Evolutionary conservation across 768 basidiomycete genomes (phyloP).

Genomic region (Paxillus ammoniavirescens): DNA sequence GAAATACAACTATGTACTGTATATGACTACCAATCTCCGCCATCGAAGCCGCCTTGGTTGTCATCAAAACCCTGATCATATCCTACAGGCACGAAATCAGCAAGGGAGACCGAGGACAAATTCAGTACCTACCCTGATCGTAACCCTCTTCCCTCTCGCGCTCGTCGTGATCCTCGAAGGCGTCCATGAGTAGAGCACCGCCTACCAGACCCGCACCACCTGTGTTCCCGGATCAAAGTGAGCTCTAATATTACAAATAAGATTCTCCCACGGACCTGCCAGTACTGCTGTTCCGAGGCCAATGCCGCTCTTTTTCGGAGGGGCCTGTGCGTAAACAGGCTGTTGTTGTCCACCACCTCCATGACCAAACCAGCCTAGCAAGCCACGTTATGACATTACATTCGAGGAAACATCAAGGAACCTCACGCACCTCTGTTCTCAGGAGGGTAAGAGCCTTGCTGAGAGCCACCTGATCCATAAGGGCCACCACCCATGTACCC

Average conservation of each 20-base stretch:
- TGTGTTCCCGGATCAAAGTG: conserved; percentile 16
- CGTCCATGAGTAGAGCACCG: conserved; percentile 54
- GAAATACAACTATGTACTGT: not conserved
- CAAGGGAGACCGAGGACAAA: conserved; percentile 2
- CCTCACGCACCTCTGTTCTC: conserved; percentile 23
- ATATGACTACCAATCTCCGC: conserved; percentile 11
- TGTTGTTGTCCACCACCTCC: conserved; percentile 26
- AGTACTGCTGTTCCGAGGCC: conserved; percentile 49
- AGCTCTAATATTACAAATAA: not conserved
- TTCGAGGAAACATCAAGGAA: not conserved
- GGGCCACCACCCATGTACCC: conserved; percentile 12
- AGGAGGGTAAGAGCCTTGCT: conserved; percentile 14
- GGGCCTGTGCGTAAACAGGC: conserved; percentile 35
- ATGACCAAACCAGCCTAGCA: conserved; percentile 33
- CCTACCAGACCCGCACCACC: conserved; percentile 69
- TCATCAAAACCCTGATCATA: no score
- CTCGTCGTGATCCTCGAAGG: conserved; percentile 44
- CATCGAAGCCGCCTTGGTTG: not conserved
- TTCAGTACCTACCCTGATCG: conserved; percentile 31
- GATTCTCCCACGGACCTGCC: conserved; percentile 38
- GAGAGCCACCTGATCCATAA: conserved; percentile 14
- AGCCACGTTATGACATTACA: conserved; percentile 2
- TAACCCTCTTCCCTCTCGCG: conserved; percentile 31
- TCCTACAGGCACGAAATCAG: conserved; percentile 25
- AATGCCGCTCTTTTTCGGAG: conserved; percentile 45